Evolutionary conservation across 768 basidiomycete genomes (phyloP).

Genomic region (Coprinellus micaceus): DNA sequence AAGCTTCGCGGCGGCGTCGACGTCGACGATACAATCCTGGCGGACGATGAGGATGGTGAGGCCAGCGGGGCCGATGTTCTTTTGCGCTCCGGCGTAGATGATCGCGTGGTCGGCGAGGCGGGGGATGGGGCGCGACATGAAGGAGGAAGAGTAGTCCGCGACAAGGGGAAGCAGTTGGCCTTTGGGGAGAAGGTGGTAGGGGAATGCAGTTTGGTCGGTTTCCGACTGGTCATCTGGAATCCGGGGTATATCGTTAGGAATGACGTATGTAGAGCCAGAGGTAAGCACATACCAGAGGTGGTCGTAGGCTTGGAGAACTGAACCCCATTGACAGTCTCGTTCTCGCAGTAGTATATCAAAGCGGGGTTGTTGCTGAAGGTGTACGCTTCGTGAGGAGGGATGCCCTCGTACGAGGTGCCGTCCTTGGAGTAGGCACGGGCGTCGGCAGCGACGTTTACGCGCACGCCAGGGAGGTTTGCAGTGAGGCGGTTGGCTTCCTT

Average conservation of each 20-base stretch:
- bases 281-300: too few relatives aligned
- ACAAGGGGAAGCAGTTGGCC: constrained; percentile 73
- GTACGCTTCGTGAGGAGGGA: constrained; percentile 74
- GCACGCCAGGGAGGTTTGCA: constrained; percentile 28
- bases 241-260: too few relatives aligned
- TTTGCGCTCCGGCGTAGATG: constrained; percentile 96
- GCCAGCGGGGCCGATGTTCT: constrained; percentile 95
- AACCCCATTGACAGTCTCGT: constrained; percentile 96
- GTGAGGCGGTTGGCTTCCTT: constrained; percentile 78
- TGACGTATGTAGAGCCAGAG: too few relatives aligned
- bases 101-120: constrained; percentile 85
- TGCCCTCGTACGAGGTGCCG: constrained; percentile 70
- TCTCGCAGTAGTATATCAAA: constrained; percentile 97
- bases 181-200: constrained; percentile 68
- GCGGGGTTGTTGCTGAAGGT: constrained; percentile 77
- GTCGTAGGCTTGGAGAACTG: constrained; percentile 57
- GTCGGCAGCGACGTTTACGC: constrained; percentile 70
- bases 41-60: constrained; percentile 90
- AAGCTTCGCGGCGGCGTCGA: constrained; percentile 70
- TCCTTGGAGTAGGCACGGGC: constrained; percentile 57
- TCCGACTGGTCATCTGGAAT: constrained; percentile 35
- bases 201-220: constrained; percentile 65
- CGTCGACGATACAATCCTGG: constrained; percentile 91
- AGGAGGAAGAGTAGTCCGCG: constrained; percentile 93
- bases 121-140: constrained; percentile 93